Conservation (phyloP, 73 alveolate genomes). For the Diophrys sp. region DNA sequence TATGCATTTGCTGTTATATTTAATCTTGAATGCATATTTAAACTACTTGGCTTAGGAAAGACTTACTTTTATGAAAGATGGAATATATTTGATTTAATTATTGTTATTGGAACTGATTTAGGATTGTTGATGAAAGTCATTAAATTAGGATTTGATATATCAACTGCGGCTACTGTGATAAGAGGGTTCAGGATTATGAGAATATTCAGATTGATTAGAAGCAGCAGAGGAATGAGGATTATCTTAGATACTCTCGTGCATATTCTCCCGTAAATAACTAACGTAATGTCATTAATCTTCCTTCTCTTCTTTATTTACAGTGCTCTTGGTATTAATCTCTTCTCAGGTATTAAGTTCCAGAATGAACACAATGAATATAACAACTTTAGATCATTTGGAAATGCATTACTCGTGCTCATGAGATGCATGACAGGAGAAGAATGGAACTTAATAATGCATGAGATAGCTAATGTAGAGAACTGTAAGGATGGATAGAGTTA, state of each 20-base stretch:
- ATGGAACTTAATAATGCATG: slow-evolving; percentile 35
- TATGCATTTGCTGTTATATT: slow-evolving; percentile 26
- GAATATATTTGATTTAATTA: slow-evolving; percentile 22
- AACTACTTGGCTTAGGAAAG: slow-evolving; percentile 21
- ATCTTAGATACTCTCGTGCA: slow-evolving; percentile 39
- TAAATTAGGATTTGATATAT: slow-evolving; percentile 38
- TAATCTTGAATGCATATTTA: slow-evolving; percentile 36
- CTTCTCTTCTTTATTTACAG: slow-evolving; percentile 42
- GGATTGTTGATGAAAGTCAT: slow-evolving; percentile 57
- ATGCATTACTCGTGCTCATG: slow-evolving; percentile 20
- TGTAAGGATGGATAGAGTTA: slow-evolving; percentile 17
- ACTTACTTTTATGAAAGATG: slow-evolving; percentile 21
- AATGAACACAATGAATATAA: slow-evolving; percentile 11
- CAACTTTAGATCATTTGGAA: slow-evolving; percentile 20
- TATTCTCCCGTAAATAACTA: slow-evolving; percentile 64
- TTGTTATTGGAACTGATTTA: slow-evolving; percentile 60
- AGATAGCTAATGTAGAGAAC: slow-evolving; percentile 24
- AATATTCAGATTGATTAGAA: slow-evolving; percentile 28
- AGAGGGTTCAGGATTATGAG: slow-evolving; percentile 55
- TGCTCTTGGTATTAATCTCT: slow-evolving; percentile 45
- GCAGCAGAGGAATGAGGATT: slow-evolving; percentile 33
- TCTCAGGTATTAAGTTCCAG: slow-evolving; percentile 21
- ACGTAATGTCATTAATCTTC: slow-evolving; percentile 52
- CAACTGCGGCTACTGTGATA: slow-evolving; percentile 47
- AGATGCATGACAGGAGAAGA: slow-evolving; percentile 44